Conservation (phyloP, 2,329 filamentous ascomycete genomes). For the Penicillium sp. region DNA sequence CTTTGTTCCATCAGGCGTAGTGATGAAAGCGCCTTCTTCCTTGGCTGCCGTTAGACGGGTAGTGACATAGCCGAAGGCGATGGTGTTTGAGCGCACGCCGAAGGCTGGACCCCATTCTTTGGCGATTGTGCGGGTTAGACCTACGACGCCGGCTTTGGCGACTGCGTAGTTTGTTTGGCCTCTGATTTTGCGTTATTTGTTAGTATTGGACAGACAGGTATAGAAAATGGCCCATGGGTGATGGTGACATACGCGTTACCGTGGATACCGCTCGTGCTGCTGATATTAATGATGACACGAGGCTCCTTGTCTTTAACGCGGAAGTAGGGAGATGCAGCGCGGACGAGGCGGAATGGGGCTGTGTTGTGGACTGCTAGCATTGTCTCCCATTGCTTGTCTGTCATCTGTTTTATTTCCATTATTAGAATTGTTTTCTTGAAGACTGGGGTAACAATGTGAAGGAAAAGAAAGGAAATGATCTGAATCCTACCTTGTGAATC, state of each 20-base stretch:
- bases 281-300: constrained; percentile 78
- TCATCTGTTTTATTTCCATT: constrained; percentile 61
- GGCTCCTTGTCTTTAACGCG: constrained; percentile 77
- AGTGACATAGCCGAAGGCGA: constrained; percentile 78
- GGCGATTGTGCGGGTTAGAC: constrained; percentile 82
- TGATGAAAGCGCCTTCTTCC: constrained; percentile 76
- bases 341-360: constrained; percentile 77
- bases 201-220: too few species aligned
- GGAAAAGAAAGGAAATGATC: not conserved
- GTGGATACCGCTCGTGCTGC: constrained; percentile 73
- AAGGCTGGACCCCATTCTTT: constrained; percentile 87
- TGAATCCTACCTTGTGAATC: constrained; percentile 66
- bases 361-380: constrained; percentile 81
- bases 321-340: constrained; percentile 80
- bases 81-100: constrained; percentile 75
- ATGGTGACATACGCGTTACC: constrained; percentile 61
- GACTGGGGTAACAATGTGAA: too few species aligned
- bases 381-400: constrained; percentile 86
- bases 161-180: constrained; percentile 87
- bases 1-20: constrained; percentile 70
- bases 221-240: not conserved
- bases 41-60: constrained; percentile 80
- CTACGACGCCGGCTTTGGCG: constrained; percentile 78
- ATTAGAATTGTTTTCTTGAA: too few species aligned
- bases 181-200: constrained; percentile 20